Evolutionary conservation across 306 rosid species (phyloP), one percentile per base, ranked within the genome.

Genomic region (Cucurbita ficifolia): DNA sequence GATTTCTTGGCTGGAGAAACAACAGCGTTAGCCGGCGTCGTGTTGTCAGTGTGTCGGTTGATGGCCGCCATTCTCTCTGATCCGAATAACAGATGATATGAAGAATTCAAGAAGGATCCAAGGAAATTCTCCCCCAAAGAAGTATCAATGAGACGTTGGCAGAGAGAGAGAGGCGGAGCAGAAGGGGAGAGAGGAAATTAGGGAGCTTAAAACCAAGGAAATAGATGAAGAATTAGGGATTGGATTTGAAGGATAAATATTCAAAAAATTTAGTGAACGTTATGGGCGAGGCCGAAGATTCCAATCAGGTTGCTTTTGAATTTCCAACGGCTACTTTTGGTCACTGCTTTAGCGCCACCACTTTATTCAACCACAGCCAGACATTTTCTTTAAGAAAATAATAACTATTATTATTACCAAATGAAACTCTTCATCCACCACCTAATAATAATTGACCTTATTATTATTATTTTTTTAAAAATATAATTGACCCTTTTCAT

Each of bases 11-110:
- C 22, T 6, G 86, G 78, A 35, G 77, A 70, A 50, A 49, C 77
- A 36, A 81, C 79, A 51, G 78, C 72, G 48, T 81, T 56, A 40
- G 61, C 80, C 29, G 74, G 80, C 5, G 82, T 74, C 39, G 86
- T 79, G 76, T 78, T 85, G 54, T 86, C 88, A 42, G 71, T 16
- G 33, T 81, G 82, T 17, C 84, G 85, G 7, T 86, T 85, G 61
- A 81, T 62, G 60, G 85, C 79, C 29, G 96, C 92, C 96, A 92
- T 92, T 6, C 21, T 43, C 24, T 51, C 2, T 49, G 53, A 49
- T 49, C 53, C 53, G 18, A 49, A 49, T 5, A 13, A 49, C 7
- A 49, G 18, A 49, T 5, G 53, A 45, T 8, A 0, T 45, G 50
- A 42, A 42, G 46, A 42, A 48, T 49, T 49, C 18, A 5, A 14